Evolutionary conservation across 306 rosid genomes (phyloP).

Genomic region (Vigna radiata): DNA sequence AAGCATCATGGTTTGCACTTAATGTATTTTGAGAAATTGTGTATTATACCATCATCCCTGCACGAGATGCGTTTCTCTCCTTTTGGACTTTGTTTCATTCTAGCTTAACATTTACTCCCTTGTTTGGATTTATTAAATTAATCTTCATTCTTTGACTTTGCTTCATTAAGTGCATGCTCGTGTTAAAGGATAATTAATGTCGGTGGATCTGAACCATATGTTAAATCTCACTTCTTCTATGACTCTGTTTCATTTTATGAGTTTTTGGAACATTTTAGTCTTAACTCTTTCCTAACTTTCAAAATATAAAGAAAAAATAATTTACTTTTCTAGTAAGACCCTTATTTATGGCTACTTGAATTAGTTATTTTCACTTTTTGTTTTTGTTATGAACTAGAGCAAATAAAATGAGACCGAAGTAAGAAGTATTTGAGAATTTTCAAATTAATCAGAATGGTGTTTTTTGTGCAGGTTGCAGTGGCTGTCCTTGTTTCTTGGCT

Average conservation of each 20-base stretch:
- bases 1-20: conserved; percentile 4
- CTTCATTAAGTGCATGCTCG: not conserved
- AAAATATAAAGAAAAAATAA: not conserved
- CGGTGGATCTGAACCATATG: conserved; percentile 4
- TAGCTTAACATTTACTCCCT: not conserved
- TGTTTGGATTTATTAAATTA: conserved; percentile 19
- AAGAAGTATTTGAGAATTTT: not conserved
- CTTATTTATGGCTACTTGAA: not conserved
- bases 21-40: not conserved
- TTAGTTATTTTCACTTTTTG: not conserved
- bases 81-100: not conserved
- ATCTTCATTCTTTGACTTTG: not conserved
- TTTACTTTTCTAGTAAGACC: not conserved
- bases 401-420: not conserved
- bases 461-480: conserved; percentile 79
- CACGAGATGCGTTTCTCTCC: conserved; percentile 1
- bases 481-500: conserved; percentile 96
- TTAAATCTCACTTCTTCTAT: not conserved
- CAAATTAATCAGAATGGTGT: conserved; percentile 14
- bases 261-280: not conserved
- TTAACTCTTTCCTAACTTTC: not conserved
- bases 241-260: not conserved
- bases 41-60: not conserved
- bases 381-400: not conserved
- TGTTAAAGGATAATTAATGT: conserved; percentile 19